These are phyloP conservation scores for Flaveria sonorensis DNA, from an alignment of 129 eudicot species.

Conservation along the genomic window DNA sequence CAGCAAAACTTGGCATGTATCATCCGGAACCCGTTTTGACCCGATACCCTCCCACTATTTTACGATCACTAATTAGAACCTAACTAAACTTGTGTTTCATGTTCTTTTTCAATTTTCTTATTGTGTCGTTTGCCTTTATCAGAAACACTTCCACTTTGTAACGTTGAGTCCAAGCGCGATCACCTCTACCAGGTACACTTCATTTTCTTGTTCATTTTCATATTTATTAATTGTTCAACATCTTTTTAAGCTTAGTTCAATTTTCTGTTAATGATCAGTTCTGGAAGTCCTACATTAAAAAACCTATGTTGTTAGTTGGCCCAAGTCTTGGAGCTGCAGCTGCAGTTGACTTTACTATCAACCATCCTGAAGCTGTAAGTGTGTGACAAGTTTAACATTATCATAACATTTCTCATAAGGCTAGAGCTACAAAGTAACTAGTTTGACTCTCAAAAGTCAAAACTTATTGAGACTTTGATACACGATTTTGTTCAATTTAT, in stretches of 20 bases:
- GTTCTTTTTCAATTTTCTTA: conserved; percentile 13
- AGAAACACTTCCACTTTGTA: conserved; percentile 69
- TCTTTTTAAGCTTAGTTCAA: background rate
- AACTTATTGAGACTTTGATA: background rate
- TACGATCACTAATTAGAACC: background rate
- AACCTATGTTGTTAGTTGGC: conserved; percentile 88
- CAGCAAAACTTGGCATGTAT: background rate
- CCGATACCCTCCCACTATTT: background rate
- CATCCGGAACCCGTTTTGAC: background rate
- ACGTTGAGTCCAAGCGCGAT: conserved; percentile 80
- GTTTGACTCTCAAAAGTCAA: conserved; percentile 23
- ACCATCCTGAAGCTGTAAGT: conserved; percentile 89
- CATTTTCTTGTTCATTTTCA: background rate
- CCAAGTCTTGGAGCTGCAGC: conserved; percentile 97
- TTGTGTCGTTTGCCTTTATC: conserved; percentile 26
- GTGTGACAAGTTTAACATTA: background rate
- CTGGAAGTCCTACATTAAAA: conserved; percentile 79
- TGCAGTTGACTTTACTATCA: conserved; percentile 79
- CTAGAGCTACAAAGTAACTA: background rate
- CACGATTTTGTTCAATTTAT: conserved; percentile 2
- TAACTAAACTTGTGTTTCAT: background rate
- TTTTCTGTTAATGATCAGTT: conserved; percentile 46
- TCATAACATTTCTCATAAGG: too few relatives aligned
- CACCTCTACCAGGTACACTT: conserved; percentile 77
- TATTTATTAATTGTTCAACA: too few relatives aligned